Percentiles rank a stretch among this genome's conserved stretches.
Evolutionary conservation across 768 basidiomycete species (phyloP).

Genomic region (Boletus reticuloceps): DNA sequence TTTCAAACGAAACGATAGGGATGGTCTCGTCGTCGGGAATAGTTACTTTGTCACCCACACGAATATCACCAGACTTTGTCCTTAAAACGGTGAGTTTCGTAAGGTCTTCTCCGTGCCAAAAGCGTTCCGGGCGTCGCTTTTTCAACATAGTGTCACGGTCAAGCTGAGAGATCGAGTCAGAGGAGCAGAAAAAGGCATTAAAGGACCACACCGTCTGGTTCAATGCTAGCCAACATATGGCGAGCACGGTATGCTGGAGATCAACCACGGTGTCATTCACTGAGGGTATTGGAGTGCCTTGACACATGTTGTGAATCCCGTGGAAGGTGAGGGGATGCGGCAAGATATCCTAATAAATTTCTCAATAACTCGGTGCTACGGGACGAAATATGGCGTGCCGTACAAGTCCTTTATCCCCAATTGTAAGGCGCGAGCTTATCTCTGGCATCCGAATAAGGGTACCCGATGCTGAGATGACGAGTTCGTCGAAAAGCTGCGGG

Average conservation of each 20-base stretch:
- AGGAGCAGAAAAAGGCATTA: background rate
- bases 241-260: slow-evolving; percentile 74
- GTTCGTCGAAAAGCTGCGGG: slow-evolving; percentile 77
- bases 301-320: slow-evolving; percentile 44
- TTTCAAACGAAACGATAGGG: slow-evolving; percentile 61
- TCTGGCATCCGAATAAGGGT: slow-evolving; percentile 75
- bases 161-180: slow-evolving; percentile 45
- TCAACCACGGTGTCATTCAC: slow-evolving; percentile 63
- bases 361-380: slow-evolving; percentile 1
- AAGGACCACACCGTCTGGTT: slow-evolving; percentile 68
- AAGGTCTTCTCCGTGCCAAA: slow-evolving; percentile 71
- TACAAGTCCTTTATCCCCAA: slow-evolving; percentile 77
- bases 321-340: slow-evolving; percentile 50
- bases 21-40: slow-evolving; percentile 49
- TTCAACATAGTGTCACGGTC: slow-evolving; percentile 50
- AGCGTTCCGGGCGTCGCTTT: slow-evolving; percentile 64
- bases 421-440: slow-evolving; percentile 67
- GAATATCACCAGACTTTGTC: slow-evolving; percentile 61
- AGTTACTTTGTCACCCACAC: slow-evolving; percentile 69
- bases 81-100: slow-evolving; percentile 61
- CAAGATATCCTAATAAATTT: slow-evolving; percentile 57
- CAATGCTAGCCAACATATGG: slow-evolving; percentile 82
- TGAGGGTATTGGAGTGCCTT: slow-evolving; percentile 42
- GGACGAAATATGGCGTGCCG: slow-evolving; percentile 23
- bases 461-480: slow-evolving; percentile 63